Base-by-base conservation (phyloP, 345 rosid genomes). In the Bruguiera gymnorhiza region DNA sequence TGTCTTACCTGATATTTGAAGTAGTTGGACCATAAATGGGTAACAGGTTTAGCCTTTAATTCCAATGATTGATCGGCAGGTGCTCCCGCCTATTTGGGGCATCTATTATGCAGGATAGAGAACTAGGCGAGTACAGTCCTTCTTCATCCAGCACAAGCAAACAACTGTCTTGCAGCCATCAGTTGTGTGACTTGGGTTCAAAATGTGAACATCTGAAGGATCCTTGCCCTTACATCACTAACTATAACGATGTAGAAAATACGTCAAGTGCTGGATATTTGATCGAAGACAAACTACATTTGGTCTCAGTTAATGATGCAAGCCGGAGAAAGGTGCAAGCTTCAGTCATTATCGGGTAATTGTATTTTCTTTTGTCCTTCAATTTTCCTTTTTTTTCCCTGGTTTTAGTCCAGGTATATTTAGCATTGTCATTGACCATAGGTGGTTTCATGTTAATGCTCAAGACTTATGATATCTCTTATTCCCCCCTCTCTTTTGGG, bases 41-140 rank as follows among this genome's bases (percentile, higher is more conserved):
- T 58, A 60, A 66, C 34, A 43, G 69, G 20, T 62, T 69, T 60
- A 60, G 73, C 36, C 27, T 60, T 69, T 69, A 50, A 69, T 69
- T 68, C 56, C 48, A 51, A 60, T 69, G 58, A 69, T 69, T 69
- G 66, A 69, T 69, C 61, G 65, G 66, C 66, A 60, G 80, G 70
- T 76, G 73, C 76, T 69, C 65, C 76, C 62, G 63, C 37, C 56
- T 71, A 46, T 70, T 66, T 62, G 80, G 80, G 73, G 76, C 76
- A 76, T 67, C 70, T 70, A 72, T 67, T 67, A 15, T 76, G 80
- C 80, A 76, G 80, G 80, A 72, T 63, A 76, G 66, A 76, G 69
- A 76, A 37, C 52, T 76, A 3, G 39, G 76, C 21, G 73, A 76
- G 70, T 76, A 72, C 30, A 62, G 66, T 1, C 80, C 80, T 1